A percentile compares a stretch with the other conserved stretches of the same genome.
Conservation (phyloP, 2,329 filamentous ascomycete species). For the Conoideocrella luteorostrata region DNA sequence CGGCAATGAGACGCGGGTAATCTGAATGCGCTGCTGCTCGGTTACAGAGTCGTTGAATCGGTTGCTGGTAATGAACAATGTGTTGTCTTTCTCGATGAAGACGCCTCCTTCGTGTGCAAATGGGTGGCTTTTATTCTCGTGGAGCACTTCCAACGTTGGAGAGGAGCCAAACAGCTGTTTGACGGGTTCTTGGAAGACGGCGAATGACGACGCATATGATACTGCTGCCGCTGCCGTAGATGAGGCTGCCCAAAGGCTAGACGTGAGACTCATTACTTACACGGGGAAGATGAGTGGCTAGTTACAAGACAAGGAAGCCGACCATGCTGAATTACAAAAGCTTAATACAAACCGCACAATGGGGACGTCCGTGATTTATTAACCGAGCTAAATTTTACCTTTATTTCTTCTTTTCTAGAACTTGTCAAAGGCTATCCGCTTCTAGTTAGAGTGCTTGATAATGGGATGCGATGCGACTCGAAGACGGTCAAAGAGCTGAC, state of each 20-base stretch:
- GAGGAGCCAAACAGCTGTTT: conserved; percentile 25
- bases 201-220: not conserved
- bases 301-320: too few relatives aligned
- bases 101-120: conserved; percentile 44
- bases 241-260: not conserved
- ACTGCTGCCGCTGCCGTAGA: not conserved
- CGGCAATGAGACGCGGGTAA: conserved; percentile 20
- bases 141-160: conserved; percentile 30
- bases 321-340: too few relatives aligned
- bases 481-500: too few relatives aligned
- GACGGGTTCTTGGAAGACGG: conserved; percentile 11
- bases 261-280: too few relatives aligned
- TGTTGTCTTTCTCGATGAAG: conserved; percentile 21
- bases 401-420: not conserved
- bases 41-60: conserved; percentile 17
- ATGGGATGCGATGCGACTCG: too few relatives aligned
- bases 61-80: conserved; percentile 29
- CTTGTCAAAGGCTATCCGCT: too few relatives aligned
- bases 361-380: too few relatives aligned
- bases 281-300: too few relatives aligned
- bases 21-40: conserved; percentile 20
- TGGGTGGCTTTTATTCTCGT: conserved; percentile 31
- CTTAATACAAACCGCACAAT: too few relatives aligned
- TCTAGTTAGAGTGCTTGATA: too few relatives aligned
- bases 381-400: not conserved